These are phyloP conservation scores for Tulasnella calospora DNA, from an alignment of 768 basidiomycete species.

Conservation along the genomic window DNA sequence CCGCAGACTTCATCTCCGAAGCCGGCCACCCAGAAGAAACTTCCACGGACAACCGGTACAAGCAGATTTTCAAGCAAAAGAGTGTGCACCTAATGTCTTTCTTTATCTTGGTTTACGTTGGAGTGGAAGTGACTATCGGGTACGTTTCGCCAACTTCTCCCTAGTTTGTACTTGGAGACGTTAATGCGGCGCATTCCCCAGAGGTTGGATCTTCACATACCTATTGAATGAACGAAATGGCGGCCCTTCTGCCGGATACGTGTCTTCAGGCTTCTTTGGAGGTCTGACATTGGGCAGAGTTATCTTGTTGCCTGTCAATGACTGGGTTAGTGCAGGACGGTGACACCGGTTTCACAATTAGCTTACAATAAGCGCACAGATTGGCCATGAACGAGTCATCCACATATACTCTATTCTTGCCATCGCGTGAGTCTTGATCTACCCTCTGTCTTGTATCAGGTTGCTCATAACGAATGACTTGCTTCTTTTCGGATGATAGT, in stretches of 20 bases:
- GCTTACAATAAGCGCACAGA: background rate
- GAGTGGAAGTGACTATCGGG: slow-evolving; percentile 30
- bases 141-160: background rate
- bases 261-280: slow-evolving; percentile 50
- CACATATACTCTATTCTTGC: slow-evolving; percentile 28
- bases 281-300: slow-evolving; percentile 27
- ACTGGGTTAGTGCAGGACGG: slow-evolving; percentile 23
- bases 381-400: slow-evolving; percentile 29
- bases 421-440: slow-evolving; percentile 29
- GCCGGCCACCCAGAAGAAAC: background rate
- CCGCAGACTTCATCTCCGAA: slow-evolving; percentile 18
- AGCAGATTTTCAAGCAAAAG: slow-evolving; percentile 25
- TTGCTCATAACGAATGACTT: background rate
- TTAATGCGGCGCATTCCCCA: background rate
- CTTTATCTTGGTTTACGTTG: slow-evolving; percentile 30
- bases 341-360: background rate
- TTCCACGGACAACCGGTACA: slow-evolving; percentile 16
- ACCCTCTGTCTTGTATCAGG: background rate
- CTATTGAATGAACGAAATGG: slow-evolving; percentile 45
- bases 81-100: slow-evolving; percentile 28
- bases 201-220: slow-evolving; percentile 56
- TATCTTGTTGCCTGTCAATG: slow-evolving; percentile 22
- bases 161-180: background rate
- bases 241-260: slow-evolving; percentile 47
- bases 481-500: background rate